Base-by-base conservation (phyloP, 306 rosid genomes). In the Prunus mongolica region DNA sequence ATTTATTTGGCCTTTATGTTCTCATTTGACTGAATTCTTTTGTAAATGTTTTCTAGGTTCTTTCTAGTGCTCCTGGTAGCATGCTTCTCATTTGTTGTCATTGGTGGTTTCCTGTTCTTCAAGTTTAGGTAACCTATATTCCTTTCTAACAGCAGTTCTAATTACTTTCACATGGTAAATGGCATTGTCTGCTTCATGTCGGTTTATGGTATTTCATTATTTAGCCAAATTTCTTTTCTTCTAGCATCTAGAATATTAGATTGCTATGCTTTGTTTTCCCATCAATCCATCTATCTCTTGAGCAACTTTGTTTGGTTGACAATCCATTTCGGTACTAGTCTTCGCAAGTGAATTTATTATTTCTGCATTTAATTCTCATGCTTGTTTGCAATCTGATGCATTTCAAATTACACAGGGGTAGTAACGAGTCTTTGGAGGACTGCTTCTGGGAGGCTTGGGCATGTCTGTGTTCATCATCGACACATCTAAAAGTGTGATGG, bases 391-490 rank as follows among this genome's bases (percentile, higher is more conserved):
- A 89, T 76, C 57, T 80, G 67, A 67, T 76, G 76, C 46, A 64
- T 82, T 52, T 47, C 75, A 65, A 50, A 78, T 65, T 57, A 61
- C 72, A 77, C 85, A 90, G 94, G 89, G 89, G 82, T 64, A 75
- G 24, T 62, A 67, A 81, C 11, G 91, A 83, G 16, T 74, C 99
- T 82, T 83, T 95, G 74, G 99, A 92, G 85, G 98, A 95, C 78
- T 95, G 99, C 89, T 77, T 89, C 63, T 95, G 99, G 99, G 99
- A 95, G 83, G 99, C 99, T 27, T 95, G 99, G 99, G 99, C 98
- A 76, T 95, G 99, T 67, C 92, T 95, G 13, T 83, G 89, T 78
- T 86, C 96, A 25, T 89, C 99, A 19, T 88, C 99, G 60, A 91
- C 96, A 69, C 96, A 95, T 87, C 81, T 95, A 84, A 92, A 61